Base-by-base conservation (phyloP, 345 rosid species). In the Dipteronia dyeriana region DNA sequence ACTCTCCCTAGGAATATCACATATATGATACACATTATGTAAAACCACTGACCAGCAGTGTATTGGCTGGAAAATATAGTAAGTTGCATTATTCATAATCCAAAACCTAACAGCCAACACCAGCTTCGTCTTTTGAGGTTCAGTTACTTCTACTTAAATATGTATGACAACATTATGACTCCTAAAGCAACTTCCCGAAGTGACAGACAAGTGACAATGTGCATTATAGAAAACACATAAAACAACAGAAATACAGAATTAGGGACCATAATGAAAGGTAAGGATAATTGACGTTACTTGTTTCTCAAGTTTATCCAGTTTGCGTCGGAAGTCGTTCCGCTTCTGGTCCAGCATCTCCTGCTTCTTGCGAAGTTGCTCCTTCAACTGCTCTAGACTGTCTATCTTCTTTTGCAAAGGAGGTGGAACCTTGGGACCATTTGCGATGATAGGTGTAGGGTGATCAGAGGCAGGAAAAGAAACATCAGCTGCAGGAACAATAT, bases 341-440 rank as follows among this genome's bases (percentile, higher is more conserved):
- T 92, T 94, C 89, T 87, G 94, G 78, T 89, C 99, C 85, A 96
- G 86, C 88, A 90, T 80, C 83, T 94, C 94, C 83, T 87, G 99
- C 87, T 94, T 96, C 87, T 89, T 92, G 66, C 92, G 93, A 13
- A 96, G 89, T 49, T 92, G 88, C 83, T 92, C 97, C 88, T 90
- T 94, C 87, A 96, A 81, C 76, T 75, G 94, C 86, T 90, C 98
- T 49, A 95, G 86, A 73, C 61, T 80, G 75, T 88, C 97, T 59
- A 91, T 76, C 84, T 96, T 94, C 85, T 91, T 94, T 76, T 88
- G 95, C 68, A 43, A 29, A 78, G 93, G 90, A 67, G 88, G 87
- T 23, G 86, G 85, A 70, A 71, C 85, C 84, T 85, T 91, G 45
- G 93, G 90, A 77, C 86, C 89, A 85, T 84, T 86, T 25, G 86